These are phyloP conservation scores for Xerocomellus chrysenteron DNA, from an alignment of 768 basidiomycete genomes.

Conservation along the genomic window DNA sequence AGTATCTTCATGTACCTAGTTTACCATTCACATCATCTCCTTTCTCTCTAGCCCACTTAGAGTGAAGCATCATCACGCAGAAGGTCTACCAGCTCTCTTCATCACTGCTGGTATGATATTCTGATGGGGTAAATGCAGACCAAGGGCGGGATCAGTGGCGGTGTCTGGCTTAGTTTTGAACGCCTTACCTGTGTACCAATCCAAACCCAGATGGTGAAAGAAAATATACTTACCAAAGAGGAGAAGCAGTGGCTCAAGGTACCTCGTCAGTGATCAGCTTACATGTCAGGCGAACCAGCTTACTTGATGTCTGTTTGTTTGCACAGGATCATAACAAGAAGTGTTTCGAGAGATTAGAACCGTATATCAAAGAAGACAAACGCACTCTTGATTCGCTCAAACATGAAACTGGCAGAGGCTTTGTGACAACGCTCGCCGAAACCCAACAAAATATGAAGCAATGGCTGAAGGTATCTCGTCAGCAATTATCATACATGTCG, in stretches of 20 bases:
- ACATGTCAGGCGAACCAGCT: neutral
- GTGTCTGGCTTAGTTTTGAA: constrained; percentile 87
- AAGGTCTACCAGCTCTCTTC: constrained; percentile 28
- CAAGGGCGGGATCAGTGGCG: constrained; percentile 65
- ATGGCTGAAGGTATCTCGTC: constrained; percentile 64
- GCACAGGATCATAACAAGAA: constrained; percentile 77
- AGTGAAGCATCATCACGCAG: too few species aligned
- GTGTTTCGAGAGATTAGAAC: constrained; percentile 63
- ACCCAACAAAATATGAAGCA: too few species aligned
- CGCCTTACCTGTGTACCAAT: constrained; percentile 94
- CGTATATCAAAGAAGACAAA: constrained; percentile 71
- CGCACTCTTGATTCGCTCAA: constrained; percentile 79
- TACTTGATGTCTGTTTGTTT: constrained; percentile 8
- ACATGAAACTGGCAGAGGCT: constrained; percentile 70
- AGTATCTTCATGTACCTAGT: too few species aligned
- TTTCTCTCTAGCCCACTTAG: too few species aligned
- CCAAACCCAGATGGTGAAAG: constrained; percentile 86
- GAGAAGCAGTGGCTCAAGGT: constrained; percentile 88
- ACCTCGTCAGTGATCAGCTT: constrained; percentile 18
- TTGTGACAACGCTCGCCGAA: constrained; percentile 53
- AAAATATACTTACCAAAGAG: constrained; percentile 76
- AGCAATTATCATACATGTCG: neutral
- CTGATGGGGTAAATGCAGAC: constrained; percentile 46
- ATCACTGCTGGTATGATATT: neutral
- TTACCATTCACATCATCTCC: too few species aligned